Evolutionary conservation across 2,329 filamentous ascomycete genomes (phyloP).

Genomic region (Pseudocercospora fijiensis): DNA sequence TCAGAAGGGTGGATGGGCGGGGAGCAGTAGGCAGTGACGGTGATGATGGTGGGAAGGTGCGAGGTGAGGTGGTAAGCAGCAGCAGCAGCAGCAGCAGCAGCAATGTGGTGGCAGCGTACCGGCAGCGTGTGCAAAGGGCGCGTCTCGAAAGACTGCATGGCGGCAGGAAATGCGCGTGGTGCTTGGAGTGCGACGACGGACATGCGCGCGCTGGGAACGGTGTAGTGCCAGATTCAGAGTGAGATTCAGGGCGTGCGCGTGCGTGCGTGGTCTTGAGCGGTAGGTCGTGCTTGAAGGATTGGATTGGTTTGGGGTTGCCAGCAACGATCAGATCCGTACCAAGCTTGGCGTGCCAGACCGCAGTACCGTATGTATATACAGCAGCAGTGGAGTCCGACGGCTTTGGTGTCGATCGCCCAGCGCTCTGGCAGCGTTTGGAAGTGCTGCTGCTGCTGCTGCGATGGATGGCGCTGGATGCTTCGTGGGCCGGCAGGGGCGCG

Average conservation of each 20-base stretch:
- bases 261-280: background rate
- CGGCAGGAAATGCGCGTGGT: constrained; percentile 17
- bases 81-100: background rate
- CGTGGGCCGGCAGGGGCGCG: constrained; percentile 7
- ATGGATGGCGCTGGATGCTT: background rate
- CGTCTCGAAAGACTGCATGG: constrained; percentile 22
- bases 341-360: background rate
- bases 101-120: background rate
- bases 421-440: background rate
- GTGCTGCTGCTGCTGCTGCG: background rate
- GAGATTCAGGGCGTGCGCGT: background rate
- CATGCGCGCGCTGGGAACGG: constrained; percentile 17
- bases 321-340: background rate
- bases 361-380: too few relatives aligned
- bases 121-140: constrained; percentile 17
- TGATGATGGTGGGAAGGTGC: background rate
- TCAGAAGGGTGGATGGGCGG: constrained; percentile 5
- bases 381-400: background rate
- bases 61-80: background rate
- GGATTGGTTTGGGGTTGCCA: background rate
- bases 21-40: background rate
- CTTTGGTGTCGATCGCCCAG: background rate
- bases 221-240: constrained; percentile 6
- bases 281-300: background rate
- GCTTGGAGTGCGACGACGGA: constrained; percentile 19